Conservation (phyloP, 768 basidiomycete genomes). For the Russula griseocarnosa region DNA sequence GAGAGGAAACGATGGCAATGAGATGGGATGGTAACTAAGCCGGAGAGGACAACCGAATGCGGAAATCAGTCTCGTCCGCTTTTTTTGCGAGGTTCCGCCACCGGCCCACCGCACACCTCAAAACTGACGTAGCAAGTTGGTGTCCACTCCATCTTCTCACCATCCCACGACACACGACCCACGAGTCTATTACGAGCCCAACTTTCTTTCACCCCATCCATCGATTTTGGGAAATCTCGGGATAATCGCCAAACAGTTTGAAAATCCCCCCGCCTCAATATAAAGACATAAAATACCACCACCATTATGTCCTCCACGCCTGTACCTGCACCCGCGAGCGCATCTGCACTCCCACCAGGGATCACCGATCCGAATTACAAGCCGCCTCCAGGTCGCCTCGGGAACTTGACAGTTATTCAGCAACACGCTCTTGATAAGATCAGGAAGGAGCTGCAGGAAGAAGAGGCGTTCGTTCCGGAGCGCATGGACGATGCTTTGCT, state of each 20-base stretch:
- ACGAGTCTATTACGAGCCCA: not conserved
- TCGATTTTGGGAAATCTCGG: not conserved
- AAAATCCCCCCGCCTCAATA: too few relatives aligned
- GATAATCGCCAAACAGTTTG: not conserved
- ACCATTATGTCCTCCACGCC: too few relatives aligned
- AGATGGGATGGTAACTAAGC: not conserved
- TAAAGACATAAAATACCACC: conserved; percentile 3
- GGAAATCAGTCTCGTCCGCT: not conserved
- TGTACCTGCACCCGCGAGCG: conserved; percentile 44
- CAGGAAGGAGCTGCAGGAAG: conserved; percentile 56
- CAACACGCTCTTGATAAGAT: conserved; percentile 65
- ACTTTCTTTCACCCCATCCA: not conserved
- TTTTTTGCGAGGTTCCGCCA: not conserved
- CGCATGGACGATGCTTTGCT: conserved; percentile 70
- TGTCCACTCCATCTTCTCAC: not conserved
- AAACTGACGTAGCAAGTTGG: not conserved
- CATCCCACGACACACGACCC: not conserved
- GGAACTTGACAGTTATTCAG: conserved; percentile 67
- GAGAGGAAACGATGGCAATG: not conserved
- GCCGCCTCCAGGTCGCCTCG: conserved; percentile 68
- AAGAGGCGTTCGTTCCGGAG: conserved; percentile 57
- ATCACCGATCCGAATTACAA: conserved; percentile 62
- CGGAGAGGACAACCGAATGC: not conserved
- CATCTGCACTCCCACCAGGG: conserved; percentile 52
- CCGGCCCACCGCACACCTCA: not conserved